Evolutionary conservation across 129 eudicot genomes (phyloP).

Genomic region (Pulicaria dysenterica): DNA sequence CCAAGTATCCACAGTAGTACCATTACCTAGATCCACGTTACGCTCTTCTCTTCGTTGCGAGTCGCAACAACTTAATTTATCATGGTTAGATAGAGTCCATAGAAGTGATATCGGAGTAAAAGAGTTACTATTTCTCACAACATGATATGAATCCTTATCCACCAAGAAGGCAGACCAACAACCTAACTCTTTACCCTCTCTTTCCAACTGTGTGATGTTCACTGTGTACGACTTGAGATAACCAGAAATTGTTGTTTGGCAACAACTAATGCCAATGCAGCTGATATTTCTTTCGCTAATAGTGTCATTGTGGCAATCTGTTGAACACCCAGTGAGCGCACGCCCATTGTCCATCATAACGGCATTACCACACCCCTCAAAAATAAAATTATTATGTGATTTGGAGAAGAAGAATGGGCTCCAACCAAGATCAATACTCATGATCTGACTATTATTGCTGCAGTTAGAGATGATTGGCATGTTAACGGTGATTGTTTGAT

Average conservation of each 20-base stretch:
- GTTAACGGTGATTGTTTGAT: not conserved
- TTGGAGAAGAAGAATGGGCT: not conserved
- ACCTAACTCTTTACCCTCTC: not conserved
- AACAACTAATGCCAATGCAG: not conserved
- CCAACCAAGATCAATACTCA: not conserved
- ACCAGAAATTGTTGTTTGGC: not conserved
- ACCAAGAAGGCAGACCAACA: not conserved
- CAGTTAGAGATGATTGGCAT: not conserved
- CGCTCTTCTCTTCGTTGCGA: not conserved
- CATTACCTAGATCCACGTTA: not conserved
- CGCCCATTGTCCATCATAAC: not conserved
- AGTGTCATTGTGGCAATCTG: not conserved
- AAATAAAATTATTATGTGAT: not conserved
- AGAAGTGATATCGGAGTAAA: not conserved
- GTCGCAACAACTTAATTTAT: not conserved
- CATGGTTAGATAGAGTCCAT: not conserved
- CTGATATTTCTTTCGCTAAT: not conserved
- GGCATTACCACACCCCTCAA: not conserved
- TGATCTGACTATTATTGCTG: not conserved
- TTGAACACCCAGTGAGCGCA: not conserved
- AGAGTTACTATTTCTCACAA: not conserved
- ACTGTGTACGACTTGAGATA: not conserved
- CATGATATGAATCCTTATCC: not conserved
- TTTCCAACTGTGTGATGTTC: not conserved
- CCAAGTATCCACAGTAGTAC: not conserved